A percentile compares a stretch with the other conserved stretches of the same genome.
Evolutionary conservation across 176 grass and related monocot species (phyloP).

Genomic region (Bothriochloa decipiens): DNA sequence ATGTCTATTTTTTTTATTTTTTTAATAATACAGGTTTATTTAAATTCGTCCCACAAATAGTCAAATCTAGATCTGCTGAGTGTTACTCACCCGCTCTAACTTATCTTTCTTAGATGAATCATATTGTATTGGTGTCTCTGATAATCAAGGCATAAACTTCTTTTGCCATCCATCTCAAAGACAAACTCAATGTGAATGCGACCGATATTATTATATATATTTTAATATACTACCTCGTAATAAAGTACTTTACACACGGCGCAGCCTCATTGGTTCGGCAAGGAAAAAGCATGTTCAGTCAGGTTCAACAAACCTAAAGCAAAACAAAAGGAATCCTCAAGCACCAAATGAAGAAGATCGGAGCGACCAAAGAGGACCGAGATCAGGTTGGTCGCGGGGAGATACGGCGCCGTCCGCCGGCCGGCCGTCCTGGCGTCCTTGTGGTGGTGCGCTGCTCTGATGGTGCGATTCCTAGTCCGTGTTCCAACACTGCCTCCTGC

Average conservation of each 20-base stretch:
- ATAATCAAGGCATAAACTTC: neutral
- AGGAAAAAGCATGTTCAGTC: neutral
- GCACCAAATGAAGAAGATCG: neutral
- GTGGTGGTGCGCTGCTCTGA: neutral
- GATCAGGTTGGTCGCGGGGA: constrained; percentile 33
- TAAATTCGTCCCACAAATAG: too few species aligned
- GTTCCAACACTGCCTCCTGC: constrained; percentile 33
- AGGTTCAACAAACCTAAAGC: neutral
- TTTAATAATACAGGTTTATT: too few species aligned
- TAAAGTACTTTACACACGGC: neutral
- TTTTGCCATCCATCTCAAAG: neutral
- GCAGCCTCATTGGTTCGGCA: neutral
- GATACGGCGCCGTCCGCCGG: constrained; percentile 49
- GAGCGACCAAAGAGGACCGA: constrained; percentile 4
- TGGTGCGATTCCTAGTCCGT: constrained; percentile 32
- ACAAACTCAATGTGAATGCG: neutral
- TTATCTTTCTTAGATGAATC: neutral
- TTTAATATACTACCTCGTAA: neutral
- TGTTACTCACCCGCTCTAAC: too few species aligned
- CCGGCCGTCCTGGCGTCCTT: neutral
- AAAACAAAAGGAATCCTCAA: constrained; percentile 14
- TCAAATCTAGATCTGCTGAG: too few species aligned
- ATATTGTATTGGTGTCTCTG: neutral
- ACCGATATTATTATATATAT: neutral
- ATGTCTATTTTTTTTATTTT: too few species aligned